Conservation (phyloP, 352 stramenopile species). For the Phytophthora fragariae region DNA sequence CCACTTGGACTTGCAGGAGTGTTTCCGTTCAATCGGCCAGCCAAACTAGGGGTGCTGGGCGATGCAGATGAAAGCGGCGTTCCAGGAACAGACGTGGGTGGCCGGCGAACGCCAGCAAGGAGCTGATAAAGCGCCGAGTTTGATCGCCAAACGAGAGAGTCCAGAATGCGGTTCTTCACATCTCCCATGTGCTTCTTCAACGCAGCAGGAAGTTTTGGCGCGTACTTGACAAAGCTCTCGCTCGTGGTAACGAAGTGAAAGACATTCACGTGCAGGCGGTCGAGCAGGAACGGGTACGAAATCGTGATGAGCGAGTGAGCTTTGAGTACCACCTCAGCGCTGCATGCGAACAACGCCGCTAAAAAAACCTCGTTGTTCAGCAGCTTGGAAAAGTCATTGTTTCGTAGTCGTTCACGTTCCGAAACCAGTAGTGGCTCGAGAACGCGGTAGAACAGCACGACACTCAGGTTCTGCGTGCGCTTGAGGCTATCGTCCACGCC, state of each 20-base stretch:
- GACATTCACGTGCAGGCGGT: slow-evolving; percentile 76
- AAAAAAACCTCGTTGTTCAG: slow-evolving; percentile 86
- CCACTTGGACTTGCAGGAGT: slow-evolving; percentile 3
- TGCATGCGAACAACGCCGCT: slow-evolving; percentile 83
- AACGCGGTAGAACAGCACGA: slow-evolving; percentile 86
- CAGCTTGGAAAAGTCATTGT: slow-evolving; percentile 78
- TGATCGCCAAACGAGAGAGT: slow-evolving; percentile 76
- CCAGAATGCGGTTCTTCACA: slow-evolving; percentile 85
- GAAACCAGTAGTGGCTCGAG: slow-evolving; percentile 78
- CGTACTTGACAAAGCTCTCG: slow-evolving; percentile 89
- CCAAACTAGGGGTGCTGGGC: slow-evolving; percentile 24
- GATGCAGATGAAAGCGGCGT: slow-evolving; percentile 22
- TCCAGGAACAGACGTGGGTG: slow-evolving; percentile 24
- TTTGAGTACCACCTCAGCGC: slow-evolving; percentile 86
- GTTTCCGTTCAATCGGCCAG: slow-evolving; percentile 21
- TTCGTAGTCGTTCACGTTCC: slow-evolving; percentile 73
- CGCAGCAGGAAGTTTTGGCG: slow-evolving; percentile 67
- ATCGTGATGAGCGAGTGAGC: slow-evolving; percentile 87
- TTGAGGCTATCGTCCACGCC: slow-evolving; percentile 83
- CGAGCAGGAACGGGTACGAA: slow-evolving; percentile 84
- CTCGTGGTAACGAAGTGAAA: slow-evolving; percentile 91
- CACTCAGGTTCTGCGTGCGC: slow-evolving; percentile 68
- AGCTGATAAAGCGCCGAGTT: slow-evolving; percentile 79
- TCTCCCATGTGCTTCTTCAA: slow-evolving; percentile 90
- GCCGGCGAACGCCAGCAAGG: slow-evolving; percentile 37